A percentile compares a stretch with the other conserved stretches of the same genome.
phyloP scores from a whole-genome alignment of 164 flowering plant genomes.

The Berberis vulgaris region DNA sequence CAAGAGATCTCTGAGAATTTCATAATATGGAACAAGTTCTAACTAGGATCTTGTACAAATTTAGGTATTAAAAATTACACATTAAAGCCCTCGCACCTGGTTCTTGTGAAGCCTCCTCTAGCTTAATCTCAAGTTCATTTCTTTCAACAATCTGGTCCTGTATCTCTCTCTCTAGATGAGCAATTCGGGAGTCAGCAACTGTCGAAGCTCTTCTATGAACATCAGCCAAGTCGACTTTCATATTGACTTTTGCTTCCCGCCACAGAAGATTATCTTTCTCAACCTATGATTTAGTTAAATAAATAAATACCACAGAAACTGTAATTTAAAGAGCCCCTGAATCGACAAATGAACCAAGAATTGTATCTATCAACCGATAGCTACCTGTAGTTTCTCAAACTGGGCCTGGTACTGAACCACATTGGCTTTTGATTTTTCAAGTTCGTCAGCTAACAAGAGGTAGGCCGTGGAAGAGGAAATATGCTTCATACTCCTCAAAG shows the following conservation, averaged over 20 bases:
- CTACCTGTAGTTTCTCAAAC: conserved; percentile 91
- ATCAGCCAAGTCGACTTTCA: conserved; percentile 71
- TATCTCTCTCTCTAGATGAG: conserved; percentile 48
- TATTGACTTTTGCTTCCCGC: conserved; percentile 63
- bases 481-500: conserved; percentile 55
- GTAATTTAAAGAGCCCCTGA: conserved; percentile 5
- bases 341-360: conserved; percentile 8
- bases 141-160: conserved; percentile 47
- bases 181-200: conserved; percentile 43
- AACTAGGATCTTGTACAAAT: neutral
- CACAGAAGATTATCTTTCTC: conserved; percentile 68
- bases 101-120: conserved; percentile 67
- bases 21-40: neutral
- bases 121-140: conserved; percentile 41
- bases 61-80: neutral
- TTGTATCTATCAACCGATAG: conserved; percentile 45
- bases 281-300: conserved; percentile 33
- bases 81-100: conserved; percentile 40
- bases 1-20: conserved; percentile 7
- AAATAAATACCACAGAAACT: conserved; percentile 11
- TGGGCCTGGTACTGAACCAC: conserved; percentile 43
- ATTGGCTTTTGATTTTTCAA: conserved; percentile 72
- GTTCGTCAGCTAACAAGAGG: conserved; percentile 46
- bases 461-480: conserved; percentile 56
- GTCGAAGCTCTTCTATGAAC: conserved; percentile 46